Conservation (phyloP, 1,139 yeast species). For the Pneumocystis oryctolagi region DNA sequence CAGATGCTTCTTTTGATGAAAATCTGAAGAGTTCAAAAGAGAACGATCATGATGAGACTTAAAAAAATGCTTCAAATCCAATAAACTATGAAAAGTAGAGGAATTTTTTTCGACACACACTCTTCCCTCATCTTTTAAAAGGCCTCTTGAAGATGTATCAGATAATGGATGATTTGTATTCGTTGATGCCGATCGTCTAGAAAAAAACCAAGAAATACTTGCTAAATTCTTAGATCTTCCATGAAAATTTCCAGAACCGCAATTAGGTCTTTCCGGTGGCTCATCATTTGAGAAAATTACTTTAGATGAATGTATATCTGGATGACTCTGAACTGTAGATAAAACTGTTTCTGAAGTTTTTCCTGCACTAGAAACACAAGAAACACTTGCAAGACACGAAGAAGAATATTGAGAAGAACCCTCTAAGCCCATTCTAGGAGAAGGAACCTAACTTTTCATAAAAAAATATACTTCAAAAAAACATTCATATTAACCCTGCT, state of each 20-base stretch:
- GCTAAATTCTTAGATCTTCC: background rate
- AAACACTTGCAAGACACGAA: background rate
- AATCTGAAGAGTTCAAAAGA: slow-evolving; percentile 8
- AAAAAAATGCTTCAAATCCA: slow-evolving; percentile 29
- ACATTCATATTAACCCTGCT: background rate
- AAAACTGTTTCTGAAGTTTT: background rate
- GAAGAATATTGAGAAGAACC: background rate
- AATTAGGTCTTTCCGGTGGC: background rate
- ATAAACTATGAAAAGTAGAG: slow-evolving; percentile 23
- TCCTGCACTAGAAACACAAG: background rate
- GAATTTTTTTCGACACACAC: slow-evolving; percentile 14
- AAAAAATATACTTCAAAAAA: background rate
- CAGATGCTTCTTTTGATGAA: slow-evolving; percentile 8
- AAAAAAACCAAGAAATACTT: slow-evolving; percentile 8
- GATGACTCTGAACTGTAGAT: background rate
- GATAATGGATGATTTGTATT: slow-evolving; percentile 3
- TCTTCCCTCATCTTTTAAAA: slow-evolving; percentile 4
- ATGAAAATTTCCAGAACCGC: background rate
- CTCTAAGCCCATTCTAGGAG: background rate
- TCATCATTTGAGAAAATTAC: background rate
- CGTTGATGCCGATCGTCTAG: slow-evolving; percentile 9
- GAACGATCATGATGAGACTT: slow-evolving; percentile 14
- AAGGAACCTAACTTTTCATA: background rate
- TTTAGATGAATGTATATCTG: background rate
- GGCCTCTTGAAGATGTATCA: slow-evolving; percentile 6